Evolutionary conservation across 495 filamentous ascomycete genomes (phyloP), one percentile per base, ranked within the genome.

Genomic region (Lasiosphaeria hispida): DNA sequence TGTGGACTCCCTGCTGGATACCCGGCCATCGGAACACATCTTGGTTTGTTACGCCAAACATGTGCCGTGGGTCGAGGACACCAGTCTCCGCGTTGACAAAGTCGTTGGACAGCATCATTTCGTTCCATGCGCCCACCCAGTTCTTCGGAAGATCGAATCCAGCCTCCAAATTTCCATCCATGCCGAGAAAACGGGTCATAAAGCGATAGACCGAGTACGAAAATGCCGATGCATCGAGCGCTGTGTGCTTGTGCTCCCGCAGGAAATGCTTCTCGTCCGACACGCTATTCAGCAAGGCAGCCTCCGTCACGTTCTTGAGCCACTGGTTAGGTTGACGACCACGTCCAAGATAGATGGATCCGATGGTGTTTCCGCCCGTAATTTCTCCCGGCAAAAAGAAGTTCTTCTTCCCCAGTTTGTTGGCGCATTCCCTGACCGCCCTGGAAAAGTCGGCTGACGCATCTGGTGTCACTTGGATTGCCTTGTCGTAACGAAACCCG

Each of bases 21-120:
- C 82, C 75, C n/a, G 87, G 87, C 87, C 87, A 90, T 4, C 86
- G 48, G 64, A 89, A 87, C 4, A 89, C 84, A 63, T 89, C 86
- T 67, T 89, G 86, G 56, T 89, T 89, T 4, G 84, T 85, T 4
- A 78, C 78, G 34, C 87, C 87, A 55, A 82, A 87, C 81, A 89
- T 84, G 63, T 90, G 86, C 7, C 86, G 76, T 1, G 86, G 86
- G 59, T 89, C 86, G 59, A 88, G 86, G 55, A 77, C 70, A 35
- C 84, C 86, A 5, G 84, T 88, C 63, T 87, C 85, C 11, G 83
- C 75, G 60, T 88, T 89, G 49, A 83, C 64, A 54, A 88, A 61
- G 61, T 89, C 86, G 57, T 88, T 87, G 6, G 82, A 83, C 53
- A 76, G 66, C 7, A 88, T 59, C 68, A 88, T 83, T 30, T 79